Percentiles rank a stretch among this genome's conserved stretches.
phyloP scores from a whole-genome alignment of 2,329 filamentous ascomycete genomes.

The Mariannaea sp. region DNA sequence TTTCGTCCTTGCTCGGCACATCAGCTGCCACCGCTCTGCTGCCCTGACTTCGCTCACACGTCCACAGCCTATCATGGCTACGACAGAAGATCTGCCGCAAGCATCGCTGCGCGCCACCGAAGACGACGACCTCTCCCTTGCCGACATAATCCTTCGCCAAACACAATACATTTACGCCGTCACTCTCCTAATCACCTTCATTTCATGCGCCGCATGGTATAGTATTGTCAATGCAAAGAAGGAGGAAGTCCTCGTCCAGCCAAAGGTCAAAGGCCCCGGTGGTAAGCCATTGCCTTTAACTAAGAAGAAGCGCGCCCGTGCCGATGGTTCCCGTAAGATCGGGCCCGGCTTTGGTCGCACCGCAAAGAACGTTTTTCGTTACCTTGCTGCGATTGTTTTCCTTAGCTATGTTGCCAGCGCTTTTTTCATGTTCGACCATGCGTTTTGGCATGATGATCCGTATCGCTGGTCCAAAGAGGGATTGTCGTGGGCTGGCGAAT shows the following conservation, averaged over 20 bases:
- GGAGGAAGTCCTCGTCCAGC: slow-evolving; percentile 52
- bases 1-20: slow-evolving; percentile 12
- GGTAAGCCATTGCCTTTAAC: slow-evolving; percentile 81
- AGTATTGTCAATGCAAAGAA: slow-evolving; percentile 58
- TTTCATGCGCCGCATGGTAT: slow-evolving; percentile 56
- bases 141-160: slow-evolving; percentile 51
- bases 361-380: slow-evolving; percentile 75
- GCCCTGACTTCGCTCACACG: slow-evolving; percentile 33
- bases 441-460: slow-evolving; percentile 56
- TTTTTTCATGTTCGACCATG: slow-evolving; percentile 73
- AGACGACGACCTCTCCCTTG: slow-evolving; percentile 35
- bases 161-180: slow-evolving; percentile 59
- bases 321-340: slow-evolving; percentile 51
- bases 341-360: slow-evolving; percentile 64
- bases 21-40: slow-evolving; percentile 31
- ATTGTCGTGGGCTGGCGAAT: slow-evolving; percentile 76
- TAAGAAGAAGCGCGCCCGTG: slow-evolving; percentile 58
- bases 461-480: slow-evolving; percentile 49
- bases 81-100: slow-evolving; percentile 40
- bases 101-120: slow-evolving; percentile 31
- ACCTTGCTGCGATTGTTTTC: slow-evolving; percentile 71
- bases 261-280: slow-evolving; percentile 73
- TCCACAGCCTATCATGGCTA: slow-evolving; percentile 43
- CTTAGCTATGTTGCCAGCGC: slow-evolving; percentile 78
- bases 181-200: slow-evolving; percentile 57